Percentiles rank a stretch among this genome's conserved stretches.
Evolutionary conservation across 2,329 filamentous ascomycete genomes (phyloP).

Genomic region (Berkeleyomyces basicola): DNA sequence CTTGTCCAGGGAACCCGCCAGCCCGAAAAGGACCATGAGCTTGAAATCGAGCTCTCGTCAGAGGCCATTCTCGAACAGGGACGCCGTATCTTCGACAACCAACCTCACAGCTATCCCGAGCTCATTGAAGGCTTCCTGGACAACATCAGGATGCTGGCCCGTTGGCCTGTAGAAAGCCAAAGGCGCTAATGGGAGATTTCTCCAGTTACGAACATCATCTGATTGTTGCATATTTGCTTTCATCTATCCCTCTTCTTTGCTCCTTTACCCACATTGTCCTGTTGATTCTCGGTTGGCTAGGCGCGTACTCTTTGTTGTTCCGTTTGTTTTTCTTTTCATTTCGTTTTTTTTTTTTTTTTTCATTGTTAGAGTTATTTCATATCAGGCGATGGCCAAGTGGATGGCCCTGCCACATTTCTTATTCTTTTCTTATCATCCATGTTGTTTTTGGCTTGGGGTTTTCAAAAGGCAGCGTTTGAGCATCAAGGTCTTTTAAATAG

Average conservation of each 20-base stretch:
- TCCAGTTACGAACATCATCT: neutral
- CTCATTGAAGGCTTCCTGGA: conserved; percentile 60
- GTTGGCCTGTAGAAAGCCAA: conserved; percentile 14
- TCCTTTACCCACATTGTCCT: neutral
- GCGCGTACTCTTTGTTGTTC: neutral
- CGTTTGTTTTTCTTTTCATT: neutral
- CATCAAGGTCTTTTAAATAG: neutral
- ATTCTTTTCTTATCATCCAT: neutral
- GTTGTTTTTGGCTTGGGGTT: neutral
- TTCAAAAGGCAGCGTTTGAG: neutral
- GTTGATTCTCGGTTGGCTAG: neutral
- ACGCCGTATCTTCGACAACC: conserved; percentile 31
- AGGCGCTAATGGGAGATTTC: neutral
- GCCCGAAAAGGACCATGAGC: conserved; percentile 54
- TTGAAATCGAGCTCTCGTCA: conserved; percentile 62
- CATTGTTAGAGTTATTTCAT: neutral
- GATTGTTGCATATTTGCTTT: neutral
- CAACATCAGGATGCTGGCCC: conserved; percentile 47
- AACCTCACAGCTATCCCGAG: conserved; percentile 44
- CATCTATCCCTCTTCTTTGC: neutral
- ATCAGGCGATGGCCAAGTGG: neutral
- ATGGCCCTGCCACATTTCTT: neutral
- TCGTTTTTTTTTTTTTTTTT: neutral
- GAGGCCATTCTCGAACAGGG: conserved; percentile 50
- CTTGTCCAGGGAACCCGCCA: conserved; percentile 23